Conservation (phyloP, 805 yeast genomes). For the Myxozyma nipponensis region DNA sequence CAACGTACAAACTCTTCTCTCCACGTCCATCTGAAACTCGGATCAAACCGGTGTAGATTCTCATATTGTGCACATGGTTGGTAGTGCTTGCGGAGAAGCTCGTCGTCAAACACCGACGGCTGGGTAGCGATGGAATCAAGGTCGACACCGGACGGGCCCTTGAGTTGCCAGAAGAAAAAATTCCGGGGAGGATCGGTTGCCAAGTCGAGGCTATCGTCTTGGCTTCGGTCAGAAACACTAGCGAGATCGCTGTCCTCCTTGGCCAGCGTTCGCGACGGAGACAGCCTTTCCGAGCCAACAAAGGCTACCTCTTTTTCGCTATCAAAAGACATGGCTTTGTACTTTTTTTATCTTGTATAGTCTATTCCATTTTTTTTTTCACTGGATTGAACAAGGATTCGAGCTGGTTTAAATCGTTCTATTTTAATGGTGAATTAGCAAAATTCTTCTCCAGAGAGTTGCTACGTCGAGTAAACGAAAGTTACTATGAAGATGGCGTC, state of each 20-base stretch:
- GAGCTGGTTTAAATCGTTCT: not conserved
- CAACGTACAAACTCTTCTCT: slow-evolving; percentile 43
- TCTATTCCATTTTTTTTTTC: not conserved
- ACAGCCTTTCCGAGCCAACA: too few relatives aligned
- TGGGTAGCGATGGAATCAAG: slow-evolving; percentile 20
- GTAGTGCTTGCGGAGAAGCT: slow-evolving; percentile 10
- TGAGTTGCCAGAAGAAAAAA: slow-evolving; percentile 6
- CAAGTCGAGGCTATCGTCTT: not conserved
- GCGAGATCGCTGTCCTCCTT: not conserved
- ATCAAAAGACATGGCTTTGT: not conserved
- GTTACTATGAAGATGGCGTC: not conserved
- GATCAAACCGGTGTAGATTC: slow-evolving; percentile 48
- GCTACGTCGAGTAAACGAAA: not conserved
- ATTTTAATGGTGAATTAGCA: not conserved
- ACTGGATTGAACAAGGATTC: not conserved
- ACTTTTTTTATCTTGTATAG: not conserved
- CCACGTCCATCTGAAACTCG: slow-evolving; percentile 51
- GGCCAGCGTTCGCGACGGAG: not conserved
- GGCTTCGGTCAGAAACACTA: not conserved
- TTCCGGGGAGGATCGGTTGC: not conserved
- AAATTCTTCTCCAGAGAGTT: not conserved
- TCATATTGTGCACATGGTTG: slow-evolving; percentile 16
- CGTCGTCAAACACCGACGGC: slow-evolving; percentile 23
- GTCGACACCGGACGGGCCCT: slow-evolving; percentile 9
- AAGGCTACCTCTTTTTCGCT: not conserved